Evolutionary conservation across 139 green algal species (phyloP), one percentile per base, ranked within the genome.

Genomic region (Coelastrella sp.): DNA sequence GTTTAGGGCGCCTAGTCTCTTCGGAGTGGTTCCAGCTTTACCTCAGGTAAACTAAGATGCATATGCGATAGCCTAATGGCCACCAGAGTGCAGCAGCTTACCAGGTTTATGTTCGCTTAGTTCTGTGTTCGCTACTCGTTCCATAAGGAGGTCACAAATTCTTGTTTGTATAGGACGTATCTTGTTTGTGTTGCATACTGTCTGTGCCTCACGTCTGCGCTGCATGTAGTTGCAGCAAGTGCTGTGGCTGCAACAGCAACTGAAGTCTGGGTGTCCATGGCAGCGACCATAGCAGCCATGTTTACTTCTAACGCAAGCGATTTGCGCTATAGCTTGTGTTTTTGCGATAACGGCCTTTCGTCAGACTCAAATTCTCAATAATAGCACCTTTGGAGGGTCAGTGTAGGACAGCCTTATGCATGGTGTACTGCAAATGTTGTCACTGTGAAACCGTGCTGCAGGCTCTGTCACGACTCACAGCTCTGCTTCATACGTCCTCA

Each of bases 21-120:
- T 76, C 68, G 68, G 68, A 76, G 68, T 76, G 17, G 68, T 19
- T 27, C 68, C 68, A 76, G 68, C 68, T 8, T 19, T 76, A 76
- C 68, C 68, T 10, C 68, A 76, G 68, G 68, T 76, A 27, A 6
- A 70, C 63, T 19, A 25, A 27, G 19, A 25, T 10, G 68, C 19
- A 8, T 76, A 24, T 27, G 68, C 24, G 8, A 19, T 8, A 8
- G 7, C 19, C 68, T 76, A 19, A 27, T 10, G n/a, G 19, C 63
- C 63, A 19, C 15, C 24, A 76, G 8, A 76, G 68, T 24, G 8
- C 68, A 76, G 17, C 68, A 24, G 24, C 68, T 11, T 24, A 19
- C 15, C 35, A 76, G 68, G 68, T 76, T 76, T 76, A 76, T 24
- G 68, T 76, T 76, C 68, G 68, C 68, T 76, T 76, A 76, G 68